Conservation (phyloP, 2,329 filamentous ascomycete genomes). For the Nemania bipapillata region DNA sequence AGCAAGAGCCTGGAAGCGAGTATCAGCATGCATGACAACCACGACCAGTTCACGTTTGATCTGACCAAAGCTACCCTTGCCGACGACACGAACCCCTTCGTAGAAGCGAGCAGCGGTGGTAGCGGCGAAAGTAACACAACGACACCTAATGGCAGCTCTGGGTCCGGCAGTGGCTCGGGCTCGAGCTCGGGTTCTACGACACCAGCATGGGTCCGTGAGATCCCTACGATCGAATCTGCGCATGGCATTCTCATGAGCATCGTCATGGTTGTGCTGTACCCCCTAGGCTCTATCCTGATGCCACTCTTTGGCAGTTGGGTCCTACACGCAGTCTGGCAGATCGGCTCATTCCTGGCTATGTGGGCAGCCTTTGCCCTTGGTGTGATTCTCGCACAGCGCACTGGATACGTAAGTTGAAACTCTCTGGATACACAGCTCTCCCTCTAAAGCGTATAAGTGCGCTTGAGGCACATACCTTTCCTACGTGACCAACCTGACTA, state of each 20-base stretch:
- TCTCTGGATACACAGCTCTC: background rate
- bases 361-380: slow-evolving; percentile 68
- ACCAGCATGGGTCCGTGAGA: slow-evolving; percentile 31
- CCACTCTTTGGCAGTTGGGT: slow-evolving; percentile 67
- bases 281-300: slow-evolving; percentile 70
- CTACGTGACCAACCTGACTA: background rate
- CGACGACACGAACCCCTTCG: slow-evolving; percentile 65
- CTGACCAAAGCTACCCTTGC: slow-evolving; percentile 59
- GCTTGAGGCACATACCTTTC: background rate
- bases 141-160: slow-evolving; percentile 31
- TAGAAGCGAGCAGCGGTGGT: slow-evolving; percentile 37
- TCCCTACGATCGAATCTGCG: slow-evolving; percentile 33
- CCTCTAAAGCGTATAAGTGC: background rate
- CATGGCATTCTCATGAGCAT: slow-evolving; percentile 72
- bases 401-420: slow-evolving; percentile 43
- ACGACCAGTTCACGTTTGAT: slow-evolving; percentile 60
- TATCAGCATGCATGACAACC: slow-evolving; percentile 61
- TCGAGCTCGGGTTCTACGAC: slow-evolving; percentile 19
- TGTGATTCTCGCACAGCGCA: slow-evolving; percentile 57
- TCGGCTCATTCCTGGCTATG: slow-evolving; percentile 65
- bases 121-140: slow-evolving; percentile 29
- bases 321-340: slow-evolving; percentile 68
- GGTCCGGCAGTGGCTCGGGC: slow-evolving; percentile 6
- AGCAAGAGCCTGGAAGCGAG: slow-evolving; percentile 54
- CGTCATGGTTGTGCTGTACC: slow-evolving; percentile 68